Conservation (phyloP, 2,329 filamentous ascomycete species). For the Aureobasidium uvarum region DNA sequence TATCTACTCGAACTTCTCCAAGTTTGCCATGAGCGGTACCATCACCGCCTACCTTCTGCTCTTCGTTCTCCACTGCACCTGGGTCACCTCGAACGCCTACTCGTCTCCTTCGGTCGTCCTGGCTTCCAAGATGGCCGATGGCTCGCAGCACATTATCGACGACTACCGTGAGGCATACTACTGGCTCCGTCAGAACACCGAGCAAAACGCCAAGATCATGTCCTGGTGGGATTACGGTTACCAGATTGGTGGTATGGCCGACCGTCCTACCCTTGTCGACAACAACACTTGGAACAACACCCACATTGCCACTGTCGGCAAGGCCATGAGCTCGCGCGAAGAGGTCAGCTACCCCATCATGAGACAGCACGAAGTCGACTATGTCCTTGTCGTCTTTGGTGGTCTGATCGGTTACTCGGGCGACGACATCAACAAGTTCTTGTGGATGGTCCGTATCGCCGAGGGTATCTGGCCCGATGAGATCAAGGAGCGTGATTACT, state of each 20-base stretch:
- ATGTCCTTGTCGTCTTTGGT: conserved; percentile 96
- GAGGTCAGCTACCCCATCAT: conserved; percentile 99
- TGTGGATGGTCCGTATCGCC: conserved; percentile 99
- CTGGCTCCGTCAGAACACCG: conserved; percentile 97
- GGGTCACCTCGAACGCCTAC: conserved; percentile 99
- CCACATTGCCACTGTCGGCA: conserved; percentile 97
- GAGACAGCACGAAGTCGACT: conserved; percentile 97
- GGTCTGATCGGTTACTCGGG: conserved; percentile 95
- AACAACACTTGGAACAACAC: conserved; percentile 99
- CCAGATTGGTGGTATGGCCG: conserved; percentile 99
- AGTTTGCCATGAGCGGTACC: conserved; percentile 69
- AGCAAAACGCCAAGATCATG: conserved; percentile 96
- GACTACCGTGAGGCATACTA: conserved; percentile 99
- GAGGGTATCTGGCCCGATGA: conserved; percentile 99
- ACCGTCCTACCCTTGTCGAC: conserved; percentile 93
- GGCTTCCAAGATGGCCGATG: conserved; percentile 87
- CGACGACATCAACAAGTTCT: conserved; percentile 99
- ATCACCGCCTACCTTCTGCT: conserved; percentile 80
- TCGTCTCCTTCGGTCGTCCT: conserved; percentile 96
- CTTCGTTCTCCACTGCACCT: conserved; percentile 97
- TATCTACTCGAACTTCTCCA: conserved; percentile 78
- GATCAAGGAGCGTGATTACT: conserved; percentile 95
- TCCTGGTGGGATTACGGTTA: conserved; percentile 99
- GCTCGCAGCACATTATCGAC: conserved; percentile 97
- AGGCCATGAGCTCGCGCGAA: conserved; percentile 96